phyloP scores from a whole-genome alignment of 192 early-diverging fungal genomes.

The Umbelopsis isabellina region DNA sequence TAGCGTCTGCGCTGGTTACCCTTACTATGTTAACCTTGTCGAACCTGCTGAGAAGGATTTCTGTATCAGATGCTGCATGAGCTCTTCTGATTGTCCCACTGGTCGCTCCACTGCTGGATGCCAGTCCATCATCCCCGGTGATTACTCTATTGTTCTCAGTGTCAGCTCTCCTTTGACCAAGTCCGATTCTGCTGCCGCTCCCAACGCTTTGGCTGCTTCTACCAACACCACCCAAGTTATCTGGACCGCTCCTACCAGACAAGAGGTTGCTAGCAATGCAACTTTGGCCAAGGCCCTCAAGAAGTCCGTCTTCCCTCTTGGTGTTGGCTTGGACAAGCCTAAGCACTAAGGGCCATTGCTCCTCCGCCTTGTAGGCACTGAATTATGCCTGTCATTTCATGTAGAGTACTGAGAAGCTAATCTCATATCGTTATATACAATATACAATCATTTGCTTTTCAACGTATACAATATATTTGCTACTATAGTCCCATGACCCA shows the following conservation, averaged over 20 bases:
- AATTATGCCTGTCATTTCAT: no score
- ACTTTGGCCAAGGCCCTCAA: not conserved
- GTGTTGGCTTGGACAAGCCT: constrained; percentile 11
- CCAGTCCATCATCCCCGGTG: constrained; percentile 43
- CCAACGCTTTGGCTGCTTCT: not conserved
- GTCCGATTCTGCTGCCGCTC: not conserved
- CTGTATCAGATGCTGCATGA: constrained; percentile 55
- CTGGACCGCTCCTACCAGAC: constrained; percentile 12
- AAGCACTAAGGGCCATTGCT: not conserved
- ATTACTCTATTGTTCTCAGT: constrained; percentile 34
- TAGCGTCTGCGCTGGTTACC: constrained; percentile 34
- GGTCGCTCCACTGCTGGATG: constrained; percentile 49
- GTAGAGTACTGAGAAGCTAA: no score
- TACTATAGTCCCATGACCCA: no score
- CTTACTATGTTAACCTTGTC: constrained; percentile 41
- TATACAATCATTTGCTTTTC: no score
- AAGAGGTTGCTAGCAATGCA: not conserved
- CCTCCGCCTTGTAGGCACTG: not conserved
- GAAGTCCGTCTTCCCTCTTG: constrained; percentile 6
- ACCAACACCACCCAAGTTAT: not conserved
- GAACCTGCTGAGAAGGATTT: constrained; percentile 44
- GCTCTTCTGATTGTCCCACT: constrained; percentile 28
- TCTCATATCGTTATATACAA: no score
- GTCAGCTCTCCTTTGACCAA: not conserved
- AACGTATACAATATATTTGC: no score